Evolutionary conservation across 2,329 filamentous ascomycete species (phyloP), one percentile per base, ranked within the genome.

Genomic region (Podosphaera xanthii): DNA sequence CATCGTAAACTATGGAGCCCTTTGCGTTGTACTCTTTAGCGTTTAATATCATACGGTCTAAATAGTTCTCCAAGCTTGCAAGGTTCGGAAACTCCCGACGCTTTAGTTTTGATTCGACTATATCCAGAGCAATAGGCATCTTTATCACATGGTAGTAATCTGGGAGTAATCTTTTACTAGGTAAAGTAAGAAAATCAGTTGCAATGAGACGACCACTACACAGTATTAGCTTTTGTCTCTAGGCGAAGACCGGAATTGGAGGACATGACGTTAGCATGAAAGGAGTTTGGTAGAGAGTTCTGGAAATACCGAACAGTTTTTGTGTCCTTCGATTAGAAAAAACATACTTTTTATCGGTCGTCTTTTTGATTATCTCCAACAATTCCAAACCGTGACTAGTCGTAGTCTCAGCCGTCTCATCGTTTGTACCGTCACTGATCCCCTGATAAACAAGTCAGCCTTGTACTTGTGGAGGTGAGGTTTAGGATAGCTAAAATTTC

Each of bases 31-130:
- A 92, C 59, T 87, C 82, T 70, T 94, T 94, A 42, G 86, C 87
- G 67, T 94, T 95, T 63, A 81, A 78, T 59, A 94, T 84, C 77
- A 95, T 86, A 63, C 88, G 83, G 74, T 92, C 94, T 68, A 91
- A 79, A 69, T 90, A 90, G 67, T 85, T 83, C 70, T 95, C 89
- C 10, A 95, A 74, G 57, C 83, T 77, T 4, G 86, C 82, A 56
- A 95, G 75, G 58, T 73, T 84, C 12, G 77, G 69, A 68, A 94
- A 94, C 63, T 82, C 78, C 65, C 79, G 74, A 57, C 79, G 76
- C 58, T 80, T 77, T 57, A 95, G 75, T 70, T 87, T 91, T 53
- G 76, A 75, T 73, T 94, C 86, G 61, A 94, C 84, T 1, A 78
- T 83, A 64, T 84, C 78, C 53, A 95, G 74, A 0, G 88, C 87